Base-by-base conservation (phyloP, 495 filamentous ascomycete genomes). In the Aspergillus diversus region DNA sequence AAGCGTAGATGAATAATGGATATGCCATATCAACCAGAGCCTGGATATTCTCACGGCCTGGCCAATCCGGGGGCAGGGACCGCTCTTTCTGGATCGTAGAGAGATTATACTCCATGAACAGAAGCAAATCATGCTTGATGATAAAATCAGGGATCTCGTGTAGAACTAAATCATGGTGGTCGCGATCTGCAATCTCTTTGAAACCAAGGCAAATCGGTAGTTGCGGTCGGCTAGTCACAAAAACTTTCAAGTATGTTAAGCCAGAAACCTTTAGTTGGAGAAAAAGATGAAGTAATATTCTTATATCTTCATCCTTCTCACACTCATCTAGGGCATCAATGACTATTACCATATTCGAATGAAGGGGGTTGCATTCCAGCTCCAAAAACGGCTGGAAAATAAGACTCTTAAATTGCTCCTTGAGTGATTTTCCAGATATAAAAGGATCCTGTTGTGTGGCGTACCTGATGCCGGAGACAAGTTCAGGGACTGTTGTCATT, bases 291-390 rank as follows among this genome's bases (percentile, higher is more conserved):
- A 86, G 73, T 27, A 86, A 72, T 9, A 60, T 33, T 57, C 59
- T 61, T 5, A 80, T 69, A 59, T 81, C 75, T 13, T 76, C 51
- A 5, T 82, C 79, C 1, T 62, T 31, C 0, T 77, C 81, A 60
- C 82, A 85, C 61, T 84, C 82, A 62, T 84, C 82, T 31, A 86
- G 70, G 35, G 82, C 83, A 66, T 86, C 82, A 56, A 86, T 68
- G 5, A 83, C 72, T 27, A 82, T 65, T 4, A 76, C 51, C 11
- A 75, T 35, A 15, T 21, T 63, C 52, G 33, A 60, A 12, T 16
- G 49, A 34, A 8, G 33, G 13, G 16, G 3, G 32, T 21, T 53
- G 60, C 4, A 16, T 48, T 50, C 17, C 12, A 64, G 43, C 3
- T 48, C 47, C 16, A 5, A 46, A 4, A n/a, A n/a, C n/a, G n/a